These are phyloP conservation scores for Akanthomyces dipterigenus DNA, from an alignment of 2,329 filamentous ascomycete species.

Conservation along the genomic window DNA sequence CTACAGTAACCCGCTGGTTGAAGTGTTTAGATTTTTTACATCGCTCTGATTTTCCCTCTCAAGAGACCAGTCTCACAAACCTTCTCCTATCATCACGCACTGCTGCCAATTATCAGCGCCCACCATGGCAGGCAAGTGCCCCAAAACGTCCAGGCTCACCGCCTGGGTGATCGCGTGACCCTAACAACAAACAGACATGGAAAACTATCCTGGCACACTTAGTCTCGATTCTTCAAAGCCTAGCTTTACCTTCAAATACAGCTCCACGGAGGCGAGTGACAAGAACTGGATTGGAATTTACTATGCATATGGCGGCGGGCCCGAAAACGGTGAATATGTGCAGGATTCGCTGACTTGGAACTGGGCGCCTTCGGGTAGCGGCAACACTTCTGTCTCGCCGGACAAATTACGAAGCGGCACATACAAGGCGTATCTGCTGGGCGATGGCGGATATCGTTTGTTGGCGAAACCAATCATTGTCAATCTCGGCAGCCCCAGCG, in stretches of 20 bases:
- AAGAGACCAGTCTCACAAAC: not conserved
- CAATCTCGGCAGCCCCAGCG: not conserved
- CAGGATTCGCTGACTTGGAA: slow-evolving; percentile 18
- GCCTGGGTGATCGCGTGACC: not conserved
- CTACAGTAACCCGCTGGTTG: too few relatives aligned
- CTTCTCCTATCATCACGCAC: too few relatives aligned
- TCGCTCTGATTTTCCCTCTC: not conserved
- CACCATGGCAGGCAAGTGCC: slow-evolving; percentile 3
- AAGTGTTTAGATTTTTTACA: not conserved
- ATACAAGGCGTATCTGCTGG: slow-evolving; percentile 9
- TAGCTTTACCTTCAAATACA: slow-evolving; percentile 18
- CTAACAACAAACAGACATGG: not conserved
- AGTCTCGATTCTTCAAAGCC: not conserved
- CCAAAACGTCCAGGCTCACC: not conserved
- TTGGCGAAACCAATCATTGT: not conserved
- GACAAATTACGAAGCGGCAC: not conserved
- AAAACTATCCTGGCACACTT: not conserved
- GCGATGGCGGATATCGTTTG: not conserved
- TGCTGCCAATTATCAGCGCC: not conserved
- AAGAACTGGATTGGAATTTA: slow-evolving; percentile 23
- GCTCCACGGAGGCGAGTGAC: slow-evolving; percentile 10
- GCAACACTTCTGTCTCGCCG: slow-evolving; percentile 14
- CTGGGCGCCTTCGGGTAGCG: slow-evolving; percentile 16
- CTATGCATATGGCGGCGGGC: slow-evolving; percentile 17
- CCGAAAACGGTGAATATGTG: slow-evolving; percentile 15